Conservation (phyloP, 495 filamentous ascomycete species). For the Penicillium egyptiacum region DNA sequence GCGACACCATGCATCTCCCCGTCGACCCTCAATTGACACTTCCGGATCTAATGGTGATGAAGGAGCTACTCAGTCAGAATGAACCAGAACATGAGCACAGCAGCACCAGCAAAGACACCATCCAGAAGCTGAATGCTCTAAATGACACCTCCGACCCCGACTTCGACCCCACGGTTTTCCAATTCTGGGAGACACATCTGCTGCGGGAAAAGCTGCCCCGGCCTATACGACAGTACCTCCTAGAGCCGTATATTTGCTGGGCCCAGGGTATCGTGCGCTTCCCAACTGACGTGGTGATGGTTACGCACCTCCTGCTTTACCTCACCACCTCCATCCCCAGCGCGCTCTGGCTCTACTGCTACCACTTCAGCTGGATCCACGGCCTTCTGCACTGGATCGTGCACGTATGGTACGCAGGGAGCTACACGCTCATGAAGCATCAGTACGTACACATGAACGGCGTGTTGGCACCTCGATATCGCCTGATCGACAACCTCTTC, state of each 20-base stretch:
- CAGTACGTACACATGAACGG: slow-evolving; percentile 78
- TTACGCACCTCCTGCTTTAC: slow-evolving; percentile 74
- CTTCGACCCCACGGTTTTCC: slow-evolving; percentile 58
- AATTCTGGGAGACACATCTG: slow-evolving; percentile 47
- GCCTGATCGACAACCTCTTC: slow-evolving; percentile 58
- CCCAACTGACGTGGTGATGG: slow-evolving; percentile 68
- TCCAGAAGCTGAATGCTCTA: slow-evolving; percentile 46
- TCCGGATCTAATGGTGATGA: neutral
- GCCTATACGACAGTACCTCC: slow-evolving; percentile 42
- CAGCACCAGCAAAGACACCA: slow-evolving; percentile 20
- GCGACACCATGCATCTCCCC: neutral
- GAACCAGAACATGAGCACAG: neutral
- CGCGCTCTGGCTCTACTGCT: slow-evolving; percentile 59
- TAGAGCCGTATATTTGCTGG: slow-evolving; percentile 56
- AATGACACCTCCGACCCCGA: slow-evolving; percentile 48
- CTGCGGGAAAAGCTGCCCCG: slow-evolving; percentile 32
- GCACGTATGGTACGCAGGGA: slow-evolving; percentile 62
- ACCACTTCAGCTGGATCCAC: slow-evolving; percentile 63
- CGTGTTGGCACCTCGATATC: slow-evolving; percentile 52
- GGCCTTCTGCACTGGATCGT: slow-evolving; percentile 61
- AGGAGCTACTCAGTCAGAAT: neutral
- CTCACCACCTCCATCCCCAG: slow-evolving; percentile 64
- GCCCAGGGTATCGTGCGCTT: slow-evolving; percentile 56
- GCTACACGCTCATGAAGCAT: slow-evolving; percentile 77
- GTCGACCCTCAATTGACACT: neutral